phyloP scores from a whole-genome alignment of 805 yeast species.

The Candida ulmi region DNA sequence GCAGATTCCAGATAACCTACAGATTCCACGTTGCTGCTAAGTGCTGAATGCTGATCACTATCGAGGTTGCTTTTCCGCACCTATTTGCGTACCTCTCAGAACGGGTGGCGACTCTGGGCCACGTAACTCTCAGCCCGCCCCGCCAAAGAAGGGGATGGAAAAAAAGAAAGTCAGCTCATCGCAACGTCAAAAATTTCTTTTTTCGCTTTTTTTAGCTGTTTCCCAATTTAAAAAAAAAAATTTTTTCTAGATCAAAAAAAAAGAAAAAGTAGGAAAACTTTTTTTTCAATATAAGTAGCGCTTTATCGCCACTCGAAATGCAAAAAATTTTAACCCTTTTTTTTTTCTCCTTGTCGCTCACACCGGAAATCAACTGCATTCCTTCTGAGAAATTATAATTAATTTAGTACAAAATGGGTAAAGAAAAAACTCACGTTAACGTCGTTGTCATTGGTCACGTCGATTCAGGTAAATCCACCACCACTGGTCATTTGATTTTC shows the following conservation, averaged over 20 bases:
- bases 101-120: too few species aligned
- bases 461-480: slow-evolving; percentile 98
- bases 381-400: slow-evolving; percentile 26
- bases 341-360: slow-evolving; percentile 23
- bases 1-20: too few species aligned
- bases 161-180: too few species aligned
- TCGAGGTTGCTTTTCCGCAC: too few species aligned
- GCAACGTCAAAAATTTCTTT: slow-evolving; percentile 4
- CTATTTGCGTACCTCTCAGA: slow-evolving; percentile 7
- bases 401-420: slow-evolving; percentile 47
- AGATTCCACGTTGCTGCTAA: background rate
- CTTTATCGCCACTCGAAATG: slow-evolving; percentile 3
- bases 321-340: slow-evolving; percentile 2
- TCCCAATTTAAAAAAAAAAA: slow-evolving; percentile 1
- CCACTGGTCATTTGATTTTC: slow-evolving; percentile 98
- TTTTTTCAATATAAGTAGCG: slow-evolving; percentile 4
- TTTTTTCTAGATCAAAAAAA: background rate
- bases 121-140: background rate
- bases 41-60: too few species aligned
- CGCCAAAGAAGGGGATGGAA: slow-evolving; percentile 2
- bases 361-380: slow-evolving; percentile 31
- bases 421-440: slow-evolving; percentile 97
- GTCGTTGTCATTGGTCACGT: slow-evolving; percentile 99
- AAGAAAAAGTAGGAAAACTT: slow-evolving; percentile 1
- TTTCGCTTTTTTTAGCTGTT: slow-evolving; percentile 1